These are phyloP conservation scores for Acanthamoeba lenticulata DNA, from an alignment of 208 protist species.

Conservation along the genomic window DNA sequence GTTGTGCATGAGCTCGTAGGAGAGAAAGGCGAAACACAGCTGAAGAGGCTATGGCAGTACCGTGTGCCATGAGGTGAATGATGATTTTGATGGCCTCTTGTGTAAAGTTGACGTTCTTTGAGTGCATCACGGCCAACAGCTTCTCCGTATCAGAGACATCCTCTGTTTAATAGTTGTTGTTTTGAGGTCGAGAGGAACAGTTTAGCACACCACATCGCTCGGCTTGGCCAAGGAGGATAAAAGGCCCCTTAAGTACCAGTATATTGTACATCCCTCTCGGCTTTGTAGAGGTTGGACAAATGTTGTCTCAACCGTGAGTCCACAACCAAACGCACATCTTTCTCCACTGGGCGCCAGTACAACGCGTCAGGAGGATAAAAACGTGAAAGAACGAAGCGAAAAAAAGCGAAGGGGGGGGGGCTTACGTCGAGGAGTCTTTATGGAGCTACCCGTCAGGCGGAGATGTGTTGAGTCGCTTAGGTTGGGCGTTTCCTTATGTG, in stretches of 20 bases:
- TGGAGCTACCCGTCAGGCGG: background rate
- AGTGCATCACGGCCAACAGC: constrained; percentile 57
- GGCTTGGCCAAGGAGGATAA: background rate
- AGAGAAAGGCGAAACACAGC: background rate
- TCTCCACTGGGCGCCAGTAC: background rate
- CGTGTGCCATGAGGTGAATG: constrained; percentile 59
- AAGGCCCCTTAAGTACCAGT: background rate
- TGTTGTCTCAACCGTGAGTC: constrained; percentile 17
- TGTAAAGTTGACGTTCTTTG: constrained; percentile 66
- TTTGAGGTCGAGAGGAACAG: no score
- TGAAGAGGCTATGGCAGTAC: background rate
- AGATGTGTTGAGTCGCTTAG: constrained; percentile 34
- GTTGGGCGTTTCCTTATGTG: background rate
- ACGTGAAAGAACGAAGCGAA: background rate
- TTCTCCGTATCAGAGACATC: constrained; percentile 62
- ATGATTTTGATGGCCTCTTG: constrained; percentile 70
- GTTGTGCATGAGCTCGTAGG: background rate
- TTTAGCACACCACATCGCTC: background rate
- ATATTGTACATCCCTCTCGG: background rate
- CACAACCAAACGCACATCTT: background rate
- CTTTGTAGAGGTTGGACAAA: constrained; percentile 29
- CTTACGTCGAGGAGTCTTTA: background rate
- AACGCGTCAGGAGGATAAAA: background rate
- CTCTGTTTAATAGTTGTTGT: background rate
- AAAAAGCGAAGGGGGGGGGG: background rate